Percentiles rank a stretch among this genome's conserved stretches.
Conservation (phyloP, 805 yeast genomes). For the Kodamaea kakaduensis region DNA sequence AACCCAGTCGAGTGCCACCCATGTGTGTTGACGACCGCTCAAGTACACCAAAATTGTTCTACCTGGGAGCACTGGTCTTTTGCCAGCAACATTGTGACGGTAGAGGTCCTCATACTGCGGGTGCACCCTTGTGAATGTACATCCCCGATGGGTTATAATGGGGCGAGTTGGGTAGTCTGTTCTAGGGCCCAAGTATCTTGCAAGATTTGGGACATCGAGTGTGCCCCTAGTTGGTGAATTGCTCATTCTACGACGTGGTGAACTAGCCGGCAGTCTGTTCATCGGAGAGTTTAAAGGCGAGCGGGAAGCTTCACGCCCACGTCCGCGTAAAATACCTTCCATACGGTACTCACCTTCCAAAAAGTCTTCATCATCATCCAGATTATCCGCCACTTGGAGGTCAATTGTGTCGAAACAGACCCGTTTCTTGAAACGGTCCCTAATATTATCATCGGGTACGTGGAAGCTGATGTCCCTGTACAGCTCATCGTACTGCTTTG, state of each 20-base stretch:
- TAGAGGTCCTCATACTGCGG: conserved; percentile 45
- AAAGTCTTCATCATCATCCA: conserved; percentile 11
- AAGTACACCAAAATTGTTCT: conserved; percentile 61
- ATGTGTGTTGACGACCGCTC: conserved; percentile 69
- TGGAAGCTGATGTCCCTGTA: conserved; percentile 21
- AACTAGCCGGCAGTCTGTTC: conserved; percentile 8
- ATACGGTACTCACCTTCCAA: not conserved
- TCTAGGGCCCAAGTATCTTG: conserved; percentile 10
- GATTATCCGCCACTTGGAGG: conserved; percentile 25
- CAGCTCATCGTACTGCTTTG: conserved; percentile 16
- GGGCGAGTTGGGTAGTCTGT: conserved; percentile 38
- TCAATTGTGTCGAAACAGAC: conserved; percentile 57
- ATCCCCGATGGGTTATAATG: conserved; percentile 37
- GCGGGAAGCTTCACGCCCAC: conserved; percentile 7
- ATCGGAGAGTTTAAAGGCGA: conserved; percentile 9
- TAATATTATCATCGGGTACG: conserved; percentile 12
- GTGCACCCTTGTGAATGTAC: conserved; percentile 47
- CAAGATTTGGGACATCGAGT: conserved; percentile 8
- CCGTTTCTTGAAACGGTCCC: conserved; percentile 23
- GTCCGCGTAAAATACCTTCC: conserved; percentile 3
- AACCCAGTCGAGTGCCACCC: conserved; percentile 79
- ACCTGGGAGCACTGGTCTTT: conserved; percentile 42
- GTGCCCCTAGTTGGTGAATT: conserved; percentile 14
- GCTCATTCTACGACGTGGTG: conserved; percentile 6
- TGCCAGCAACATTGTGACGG: conserved; percentile 28